Base-by-base conservation (phyloP, 768 basidiomycete species). In the Podaxis pistillaris region DNA sequence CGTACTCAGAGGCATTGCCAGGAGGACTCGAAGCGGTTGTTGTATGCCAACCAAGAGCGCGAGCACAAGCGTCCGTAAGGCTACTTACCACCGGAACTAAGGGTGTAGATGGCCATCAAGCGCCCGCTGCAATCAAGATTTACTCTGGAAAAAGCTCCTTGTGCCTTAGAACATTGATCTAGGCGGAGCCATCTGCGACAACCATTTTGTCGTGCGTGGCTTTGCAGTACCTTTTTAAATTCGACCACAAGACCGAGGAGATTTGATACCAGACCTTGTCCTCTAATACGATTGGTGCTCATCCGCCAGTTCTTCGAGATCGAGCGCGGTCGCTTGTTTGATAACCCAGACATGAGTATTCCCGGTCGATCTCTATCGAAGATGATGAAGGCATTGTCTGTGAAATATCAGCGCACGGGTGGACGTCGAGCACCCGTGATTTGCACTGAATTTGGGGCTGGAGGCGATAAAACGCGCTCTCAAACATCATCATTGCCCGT, bases 401-500 rank as follows among this genome's bases (percentile, higher is more conserved):
- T 19, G 19, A 19, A 19, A 19, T 19, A 19, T 19, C 19, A 19
- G 19, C 19, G 19, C 19, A 19, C 19, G 19, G 19, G 19, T 19
- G 19, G 19, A 19, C 19, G 19, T 19, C 19, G 19, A 19, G 83
- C 13, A 94, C 90, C 6, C 81, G 82, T 13, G 87, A 91, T 1
- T 92, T 91, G 13, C 89, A 86, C 70, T 87, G 85, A 60, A 94
- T 86, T 71, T 94, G 92, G 1, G 90, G 82, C 68, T 88, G 91
- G 19, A 95, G 80, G 46, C 93, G 88, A 72, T 96, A 91, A 12
- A 88, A 84, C 19, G 92, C 91, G 4, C 87, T 88, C 9, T 92
- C 93, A 66, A 91, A 93, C 84, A 90, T 91, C 91, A 94, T 95
- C 81, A 95, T 86, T 9, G 91, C 86, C 56, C 91, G 84, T 5